Base-by-base conservation (phyloP, 2,329 filamentous ascomycete genomes). In the Fusarium succisae region DNA sequence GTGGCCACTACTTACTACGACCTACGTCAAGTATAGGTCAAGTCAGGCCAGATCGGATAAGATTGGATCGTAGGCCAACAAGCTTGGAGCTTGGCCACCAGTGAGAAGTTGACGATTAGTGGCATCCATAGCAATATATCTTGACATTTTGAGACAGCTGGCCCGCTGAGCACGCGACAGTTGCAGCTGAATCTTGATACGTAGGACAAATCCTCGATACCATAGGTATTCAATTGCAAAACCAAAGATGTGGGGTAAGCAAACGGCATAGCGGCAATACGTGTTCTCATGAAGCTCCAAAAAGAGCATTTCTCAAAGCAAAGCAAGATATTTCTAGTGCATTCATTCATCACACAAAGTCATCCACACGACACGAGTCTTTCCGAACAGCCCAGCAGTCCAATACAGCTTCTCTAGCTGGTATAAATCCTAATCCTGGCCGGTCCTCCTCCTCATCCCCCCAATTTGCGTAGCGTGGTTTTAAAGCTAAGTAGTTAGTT, bases 231-330 rank as follows among this genome's bases (percentile, higher is more conserved):
- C 37, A 69, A 45, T 59, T 73, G 54, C 51, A 50, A 54, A 65
- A 37, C 51, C 55, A 68, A 32, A 48, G 51, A 72, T 60, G 68
- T 66, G 73, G 72, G 74, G 70, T 66, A 65, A 54, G 44, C 45
- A 69, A 56, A 56, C 53, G 59, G 69, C 41, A 62, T 55, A 74
- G 59, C 74, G 63, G 53, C 66, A 60, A 78, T 77, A 78, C 73
- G 75, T 78, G 75, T 78, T 78, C 70, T 78, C 73, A 76, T 70
- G 37, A 70, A 71, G 68, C 68, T 72, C 74, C 66, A 76, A 78
- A 69, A 55, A 74, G 74, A 76, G 74, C 73, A 64, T 69, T 59
- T 57, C 32, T 78, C 74, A 76, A 77, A 76, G 66, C 37, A 43
- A 44, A 38, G 26, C 56, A 59, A 51, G 32, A 51, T 60, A 76